Conservation (phyloP, 441 rosid species). For the Heliophila coronopifolia region DNA sequence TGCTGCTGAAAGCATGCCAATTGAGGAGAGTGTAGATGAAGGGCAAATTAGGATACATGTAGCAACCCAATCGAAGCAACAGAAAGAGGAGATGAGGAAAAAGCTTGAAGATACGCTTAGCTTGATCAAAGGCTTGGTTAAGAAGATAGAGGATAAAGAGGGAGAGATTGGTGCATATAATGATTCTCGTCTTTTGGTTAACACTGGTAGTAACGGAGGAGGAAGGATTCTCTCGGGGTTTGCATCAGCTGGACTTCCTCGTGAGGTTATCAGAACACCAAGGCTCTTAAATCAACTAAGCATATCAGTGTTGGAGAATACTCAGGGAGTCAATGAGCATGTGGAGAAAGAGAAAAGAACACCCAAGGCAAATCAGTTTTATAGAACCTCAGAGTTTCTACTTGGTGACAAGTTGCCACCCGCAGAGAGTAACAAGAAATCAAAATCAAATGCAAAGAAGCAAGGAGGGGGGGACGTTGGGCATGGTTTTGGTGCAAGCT, state of each 20-base stretch:
- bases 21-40: constrained; percentile 36
- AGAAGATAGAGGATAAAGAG: constrained; percentile 76
- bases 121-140: constrained; percentile 66
- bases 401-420: constrained; percentile 97
- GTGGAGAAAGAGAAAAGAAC: constrained; percentile 96
- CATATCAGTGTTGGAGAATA: constrained; percentile 64
- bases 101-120: constrained; percentile 74
- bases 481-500: constrained; percentile 44
- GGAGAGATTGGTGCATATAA: constrained; percentile 40
- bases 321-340: constrained; percentile 52
- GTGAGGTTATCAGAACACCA: constrained; percentile 48
- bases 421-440: constrained; percentile 87
- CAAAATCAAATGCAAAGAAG: constrained; percentile 68
- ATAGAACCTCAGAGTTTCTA: constrained; percentile 81
- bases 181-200: constrained; percentile 30
- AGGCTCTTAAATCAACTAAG: constrained; percentile 70
- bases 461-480: constrained; percentile 54
- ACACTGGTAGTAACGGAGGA: constrained; percentile 42
- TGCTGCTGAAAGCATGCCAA: constrained; percentile 37
- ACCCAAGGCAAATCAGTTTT: constrained; percentile 93
- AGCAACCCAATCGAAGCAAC: constrained; percentile 45
- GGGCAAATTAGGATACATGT: constrained; percentile 51
- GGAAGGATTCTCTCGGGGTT: constrained; percentile 56
- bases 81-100: constrained; percentile 56
- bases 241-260: constrained; percentile 48